Percentiles rank a stretch among this genome's conserved stretches.
phyloP scores from a whole-genome alignment of 2,329 filamentous ascomycete genomes.

The Aspergillus bombycis region DNA sequence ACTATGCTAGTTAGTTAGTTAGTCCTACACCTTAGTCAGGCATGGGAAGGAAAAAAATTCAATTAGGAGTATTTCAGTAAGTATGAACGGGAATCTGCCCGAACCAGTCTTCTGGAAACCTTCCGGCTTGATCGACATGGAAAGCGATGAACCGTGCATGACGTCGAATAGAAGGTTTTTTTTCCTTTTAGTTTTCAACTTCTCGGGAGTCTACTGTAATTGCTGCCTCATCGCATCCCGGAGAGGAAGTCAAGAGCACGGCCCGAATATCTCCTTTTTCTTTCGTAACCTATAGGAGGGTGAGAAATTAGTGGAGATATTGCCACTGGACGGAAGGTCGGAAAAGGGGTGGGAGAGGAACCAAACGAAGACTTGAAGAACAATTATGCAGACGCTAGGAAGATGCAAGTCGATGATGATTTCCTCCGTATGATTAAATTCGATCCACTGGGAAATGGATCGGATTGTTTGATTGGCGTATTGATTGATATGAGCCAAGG shows the following conservation, averaged over 20 bases:
- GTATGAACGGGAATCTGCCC: not conserved
- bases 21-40: not conserved
- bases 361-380: constrained; percentile 21
- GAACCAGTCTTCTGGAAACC: constrained; percentile 3
- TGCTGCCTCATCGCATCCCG: constrained; percentile 10
- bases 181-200: not conserved
- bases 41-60: not conserved
- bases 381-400: constrained; percentile 13
- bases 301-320: not conserved
- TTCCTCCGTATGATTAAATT: constrained; percentile 15
- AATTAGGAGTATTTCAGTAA: not conserved
- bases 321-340: constrained; percentile 11
- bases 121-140: constrained; percentile 15
- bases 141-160: constrained; percentile 26
- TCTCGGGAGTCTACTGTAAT: not conserved
- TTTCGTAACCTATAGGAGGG: not conserved
- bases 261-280: constrained; percentile 16
- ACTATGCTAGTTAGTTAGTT: not conserved
- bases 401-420: constrained; percentile 13
- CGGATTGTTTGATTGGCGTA: constrained; percentile 5
- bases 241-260: constrained; percentile 11
- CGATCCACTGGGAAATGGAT: not conserved
- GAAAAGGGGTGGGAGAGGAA: constrained; percentile 9
- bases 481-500: not conserved
- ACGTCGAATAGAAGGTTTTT: constrained; percentile 18